Base-by-base conservation (phyloP, 345 rosid species). In the Excoecaria agallocha region DNA sequence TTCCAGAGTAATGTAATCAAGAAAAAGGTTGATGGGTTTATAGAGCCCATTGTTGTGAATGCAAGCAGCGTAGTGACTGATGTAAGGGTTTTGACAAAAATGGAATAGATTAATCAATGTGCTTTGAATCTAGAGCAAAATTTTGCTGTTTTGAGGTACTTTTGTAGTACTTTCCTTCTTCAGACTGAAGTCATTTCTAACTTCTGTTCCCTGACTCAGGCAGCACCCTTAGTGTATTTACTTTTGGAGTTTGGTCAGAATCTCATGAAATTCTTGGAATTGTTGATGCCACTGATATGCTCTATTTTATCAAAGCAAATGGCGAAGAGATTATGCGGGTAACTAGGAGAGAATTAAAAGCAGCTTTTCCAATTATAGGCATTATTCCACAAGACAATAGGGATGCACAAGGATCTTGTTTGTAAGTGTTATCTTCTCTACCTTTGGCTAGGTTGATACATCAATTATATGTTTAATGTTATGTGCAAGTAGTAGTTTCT, bases 241-340 rank as follows among this genome's bases (percentile, higher is more conserved):
- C 82, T 60, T 84, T 75, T 79, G 97, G 98, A 81, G 89, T 84
- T 64, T 95, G 99, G 98, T 93, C 96, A 8, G 99, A 87, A 81
- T 73, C 83, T 73, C 94, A 87, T 74, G 90, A 90, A 84, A 80
- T 93, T 76, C 93, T 95, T 78, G 97, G 96, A 83, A 79, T 93
- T 58, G 78, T 79, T 73, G 93, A 91, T 82, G 92, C 87, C 79
- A 75, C 71, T 50, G 92, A 81, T 78, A 84, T 88, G 50, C 74
- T 95, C 52, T 88, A 86, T 85, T 89, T 95, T 82, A 82, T 95
- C 79, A 89, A 86, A 86, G 85, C 90, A 81, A 91, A 85, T 35
- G 99, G 99, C 64, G 96, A 89, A 79, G 96, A 90, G 81, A 88
- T 92, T 72, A 83, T 87, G 46, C 88, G 84, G 79, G 74, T 87